Percentiles rank a stretch among this genome's conserved stretches.
phyloP scores from a whole-genome alignment of 805 yeast genomes.

The Zygotorulaspora danielsina region DNA sequence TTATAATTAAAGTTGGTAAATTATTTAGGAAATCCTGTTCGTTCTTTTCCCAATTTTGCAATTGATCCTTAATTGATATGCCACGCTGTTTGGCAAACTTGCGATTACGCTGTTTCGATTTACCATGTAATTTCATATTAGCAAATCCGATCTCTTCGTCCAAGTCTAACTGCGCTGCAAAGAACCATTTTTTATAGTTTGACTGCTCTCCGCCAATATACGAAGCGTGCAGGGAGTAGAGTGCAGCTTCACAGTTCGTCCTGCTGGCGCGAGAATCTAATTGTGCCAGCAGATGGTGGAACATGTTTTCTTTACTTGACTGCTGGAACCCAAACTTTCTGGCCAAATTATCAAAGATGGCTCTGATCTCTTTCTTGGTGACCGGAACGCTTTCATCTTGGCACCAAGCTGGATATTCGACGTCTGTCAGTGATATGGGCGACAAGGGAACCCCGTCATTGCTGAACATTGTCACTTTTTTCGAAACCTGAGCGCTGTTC shows the following conservation, averaged over 20 bases:
- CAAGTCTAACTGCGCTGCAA: constrained; percentile 74
- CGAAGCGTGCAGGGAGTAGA: constrained; percentile 76
- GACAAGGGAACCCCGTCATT: constrained; percentile 7
- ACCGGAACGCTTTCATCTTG: constrained; percentile 61
- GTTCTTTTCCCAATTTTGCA: constrained; percentile 42
- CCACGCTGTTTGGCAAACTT: constrained; percentile 42
- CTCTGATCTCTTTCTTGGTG: constrained; percentile 56
- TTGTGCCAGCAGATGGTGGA: constrained; percentile 71
- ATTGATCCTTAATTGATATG: constrained; percentile 34
- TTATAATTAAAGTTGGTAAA: constrained; percentile 54
- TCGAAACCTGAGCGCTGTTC: no score
- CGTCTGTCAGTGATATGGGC: constrained; percentile 21
- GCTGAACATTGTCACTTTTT: background rate
- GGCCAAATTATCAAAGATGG: constrained; percentile 56
- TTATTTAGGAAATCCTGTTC: constrained; percentile 47
- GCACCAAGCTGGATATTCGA: constrained; percentile 37
- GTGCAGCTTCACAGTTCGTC: constrained; percentile 64
- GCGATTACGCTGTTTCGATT: constrained; percentile 41
- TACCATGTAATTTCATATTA: constrained; percentile 50
- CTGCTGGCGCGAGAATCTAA: constrained; percentile 86
- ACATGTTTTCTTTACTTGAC: constrained; percentile 74
- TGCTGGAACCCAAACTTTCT: constrained; percentile 77
- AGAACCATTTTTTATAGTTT: constrained; percentile 88
- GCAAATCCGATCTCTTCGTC: constrained; percentile 64
- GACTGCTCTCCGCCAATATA: constrained; percentile 89